These are phyloP conservation scores for Colletotrichum sidae DNA, from an alignment of 2,329 filamentous ascomycete species.

Conservation along the genomic window DNA sequence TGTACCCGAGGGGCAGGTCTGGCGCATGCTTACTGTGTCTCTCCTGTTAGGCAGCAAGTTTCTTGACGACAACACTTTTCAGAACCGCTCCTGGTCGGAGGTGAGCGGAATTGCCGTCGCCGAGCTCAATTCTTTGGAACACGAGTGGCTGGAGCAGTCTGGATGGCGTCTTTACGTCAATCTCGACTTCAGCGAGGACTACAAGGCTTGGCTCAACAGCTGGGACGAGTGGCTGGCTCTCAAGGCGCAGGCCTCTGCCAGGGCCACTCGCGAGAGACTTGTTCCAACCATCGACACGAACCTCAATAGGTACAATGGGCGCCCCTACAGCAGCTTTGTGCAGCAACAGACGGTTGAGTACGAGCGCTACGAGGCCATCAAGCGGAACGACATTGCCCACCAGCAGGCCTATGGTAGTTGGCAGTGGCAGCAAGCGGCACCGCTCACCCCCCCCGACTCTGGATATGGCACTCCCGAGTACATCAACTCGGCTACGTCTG, in stretches of 20 bases:
- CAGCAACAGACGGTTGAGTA: constrained; percentile 68
- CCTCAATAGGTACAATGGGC: constrained; percentile 46
- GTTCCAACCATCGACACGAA: constrained; percentile 50
- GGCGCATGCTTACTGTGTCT: constrained; percentile 87
- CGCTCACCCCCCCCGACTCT: constrained; percentile 70
- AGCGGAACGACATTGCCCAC: constrained; percentile 50
- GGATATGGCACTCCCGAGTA: constrained; percentile 72
- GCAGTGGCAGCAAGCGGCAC: constrained; percentile 47
- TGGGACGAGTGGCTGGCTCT: constrained; percentile 68
- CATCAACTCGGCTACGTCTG: constrained; percentile 64
- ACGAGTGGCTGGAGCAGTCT: constrained; percentile 87
- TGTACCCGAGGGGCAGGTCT: constrained; percentile 78
- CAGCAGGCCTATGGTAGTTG: constrained; percentile 52
- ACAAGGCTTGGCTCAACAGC: constrained; percentile 71
- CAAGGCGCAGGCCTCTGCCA: constrained; percentile 60
- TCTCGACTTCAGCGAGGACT: constrained; percentile 79
- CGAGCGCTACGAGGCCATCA: constrained; percentile 60
- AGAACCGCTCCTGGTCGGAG: constrained; percentile 96
- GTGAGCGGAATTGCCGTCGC: constrained; percentile 89
- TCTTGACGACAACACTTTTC: constrained; percentile 95
- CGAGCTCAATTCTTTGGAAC: constrained; percentile 87
- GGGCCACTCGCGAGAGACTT: constrained; percentile 58
- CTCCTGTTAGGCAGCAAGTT: constrained; percentile 94
- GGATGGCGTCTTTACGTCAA: constrained; percentile 90
- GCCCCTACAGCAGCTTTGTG: constrained; percentile 59